Evolutionary conservation across 2,329 filamentous ascomycete species (phyloP).

Genomic region (Elsinoe fawcettii): DNA sequence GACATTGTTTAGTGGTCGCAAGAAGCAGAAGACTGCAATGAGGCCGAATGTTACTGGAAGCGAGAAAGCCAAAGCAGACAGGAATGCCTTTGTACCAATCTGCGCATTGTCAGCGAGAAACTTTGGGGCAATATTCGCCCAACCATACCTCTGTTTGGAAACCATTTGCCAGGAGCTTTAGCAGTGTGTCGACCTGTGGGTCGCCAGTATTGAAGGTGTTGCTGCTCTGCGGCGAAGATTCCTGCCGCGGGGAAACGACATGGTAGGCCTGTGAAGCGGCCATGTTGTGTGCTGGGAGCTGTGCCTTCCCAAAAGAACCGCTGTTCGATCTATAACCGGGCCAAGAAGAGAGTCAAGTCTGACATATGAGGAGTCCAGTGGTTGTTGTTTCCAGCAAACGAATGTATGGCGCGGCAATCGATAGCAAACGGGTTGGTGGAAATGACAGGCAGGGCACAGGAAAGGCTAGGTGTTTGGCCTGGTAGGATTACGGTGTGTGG

Average conservation of each 20-base stretch:
- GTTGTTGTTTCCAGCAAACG: constrained; percentile 1
- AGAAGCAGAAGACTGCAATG: constrained; percentile 73
- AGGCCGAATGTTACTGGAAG: constrained; percentile 66
- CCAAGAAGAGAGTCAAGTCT: background rate
- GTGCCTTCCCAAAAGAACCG: background rate
- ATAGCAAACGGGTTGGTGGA: constrained; percentile 11
- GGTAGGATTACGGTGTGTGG: constrained; percentile 2
- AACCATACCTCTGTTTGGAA: background rate
- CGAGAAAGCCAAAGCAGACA: constrained; percentile 73
- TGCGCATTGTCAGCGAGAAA: constrained; percentile 24
- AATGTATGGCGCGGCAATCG: constrained; percentile 5
- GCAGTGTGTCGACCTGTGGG: constrained; percentile 11
- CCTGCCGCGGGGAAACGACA: constrained; percentile 1
- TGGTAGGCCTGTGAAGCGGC: constrained; percentile 1
- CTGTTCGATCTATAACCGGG: background rate
- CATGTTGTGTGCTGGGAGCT: constrained; percentile 1
- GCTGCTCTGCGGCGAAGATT: background rate
- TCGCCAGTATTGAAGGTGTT: constrained; percentile 1
- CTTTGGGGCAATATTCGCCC: background rate
- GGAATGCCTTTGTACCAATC: constrained; percentile 57
- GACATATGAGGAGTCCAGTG: background rate
- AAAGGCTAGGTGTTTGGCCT: constrained; percentile 11
- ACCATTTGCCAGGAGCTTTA: background rate
- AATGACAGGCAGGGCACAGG: constrained; percentile 7
- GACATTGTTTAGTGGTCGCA: constrained; percentile 83